Evolutionary conservation across 768 basidiomycete genomes (phyloP), one percentile per base, ranked within the genome.

Genomic region (Tricholoma furcatifolium): DNA sequence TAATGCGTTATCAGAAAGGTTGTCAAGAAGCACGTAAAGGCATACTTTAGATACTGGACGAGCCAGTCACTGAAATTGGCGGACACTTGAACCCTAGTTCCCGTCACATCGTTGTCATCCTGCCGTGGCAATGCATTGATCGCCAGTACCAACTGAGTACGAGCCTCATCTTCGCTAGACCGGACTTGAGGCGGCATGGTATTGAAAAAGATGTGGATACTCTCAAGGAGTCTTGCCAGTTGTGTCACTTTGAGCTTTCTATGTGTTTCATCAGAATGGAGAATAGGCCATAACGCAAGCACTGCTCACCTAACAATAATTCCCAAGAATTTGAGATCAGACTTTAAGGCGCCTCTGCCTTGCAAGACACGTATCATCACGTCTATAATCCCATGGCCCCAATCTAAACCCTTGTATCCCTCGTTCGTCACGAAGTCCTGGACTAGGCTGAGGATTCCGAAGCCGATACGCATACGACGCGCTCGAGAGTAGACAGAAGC

Each of bases 51-150:
- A 54, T 79, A 84, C 0, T 66, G 65, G 6, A 68, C 65, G 0
- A 88, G 54, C 84, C 82, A 85, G 6, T 75, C 69, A 0, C 76
- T 74, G 23, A 85, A 54, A 14, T 64, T 66, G 0, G 60, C 65
- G 1, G 68, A 63, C 27, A 64, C 44, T 45, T 51, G 45, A 12
- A 43, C 48, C 3, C 21, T 59, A 38, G 50, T 48, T 42, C 47
- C 50, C 18, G 58, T 53, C 8, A 49, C 52, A 30, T 60, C 57
- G 21, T 61, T 53, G 24, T 62, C 56, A 24, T 35, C 46, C 27
- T 32, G 17, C 24, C 43, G 32, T 3, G 66, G 54, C 23, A 59
- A 44, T 10, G 60, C 56, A 41, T 55, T 63, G 15, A 59, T 57
- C 12, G 65, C 58, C 0, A 50, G 42, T 3, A 59, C 55, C 32